A percentile compares a stretch with the other conserved stretches of the same genome.
Evolutionary conservation across 257 asterid species (phyloP).

Genomic region (Solanum microdontum): DNA sequence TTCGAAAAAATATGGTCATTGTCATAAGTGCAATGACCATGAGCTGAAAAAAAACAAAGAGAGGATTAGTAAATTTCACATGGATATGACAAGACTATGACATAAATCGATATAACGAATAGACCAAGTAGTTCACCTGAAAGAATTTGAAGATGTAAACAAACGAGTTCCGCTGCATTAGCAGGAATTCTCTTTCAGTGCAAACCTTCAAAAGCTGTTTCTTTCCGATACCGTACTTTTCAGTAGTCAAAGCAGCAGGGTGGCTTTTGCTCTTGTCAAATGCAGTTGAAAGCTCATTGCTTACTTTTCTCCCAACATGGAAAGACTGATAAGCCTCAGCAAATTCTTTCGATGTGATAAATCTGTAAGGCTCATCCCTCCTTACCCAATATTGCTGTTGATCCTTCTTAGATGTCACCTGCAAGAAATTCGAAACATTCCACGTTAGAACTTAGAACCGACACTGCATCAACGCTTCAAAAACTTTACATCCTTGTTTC

Average conservation of each 20-base stretch:
- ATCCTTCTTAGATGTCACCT: constrained; percentile 50
- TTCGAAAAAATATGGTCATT: constrained; percentile 41
- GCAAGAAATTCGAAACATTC: background rate
- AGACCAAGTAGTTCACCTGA: constrained; percentile 23
- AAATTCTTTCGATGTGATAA: constrained; percentile 27
- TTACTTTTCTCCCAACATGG: constrained; percentile 19
- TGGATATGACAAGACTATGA: background rate
- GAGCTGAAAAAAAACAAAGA: constrained; percentile 23
- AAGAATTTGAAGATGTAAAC: constrained; percentile 36
- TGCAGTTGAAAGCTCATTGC: constrained; percentile 36
- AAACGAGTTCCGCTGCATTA: constrained; percentile 53
- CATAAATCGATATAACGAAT: background rate
- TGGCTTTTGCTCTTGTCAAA: constrained; percentile 59
- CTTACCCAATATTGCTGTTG: constrained; percentile 40
- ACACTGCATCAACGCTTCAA: background rate
- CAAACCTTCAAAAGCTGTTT: constrained; percentile 49
- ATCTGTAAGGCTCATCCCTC: constrained; percentile 28
- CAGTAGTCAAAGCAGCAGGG: constrained; percentile 60
- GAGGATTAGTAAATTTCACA: background rate
- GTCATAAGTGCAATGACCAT: constrained; percentile 18
- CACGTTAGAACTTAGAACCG: background rate
- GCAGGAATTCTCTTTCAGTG: constrained; percentile 37
- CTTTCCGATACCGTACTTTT: constrained; percentile 39
- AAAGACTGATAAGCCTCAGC: constrained; percentile 42
- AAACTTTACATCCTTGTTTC: background rate